Base-by-base conservation (phyloP, 352 stramenopile genomes). In the Pythium vanterpoolii region DNA sequence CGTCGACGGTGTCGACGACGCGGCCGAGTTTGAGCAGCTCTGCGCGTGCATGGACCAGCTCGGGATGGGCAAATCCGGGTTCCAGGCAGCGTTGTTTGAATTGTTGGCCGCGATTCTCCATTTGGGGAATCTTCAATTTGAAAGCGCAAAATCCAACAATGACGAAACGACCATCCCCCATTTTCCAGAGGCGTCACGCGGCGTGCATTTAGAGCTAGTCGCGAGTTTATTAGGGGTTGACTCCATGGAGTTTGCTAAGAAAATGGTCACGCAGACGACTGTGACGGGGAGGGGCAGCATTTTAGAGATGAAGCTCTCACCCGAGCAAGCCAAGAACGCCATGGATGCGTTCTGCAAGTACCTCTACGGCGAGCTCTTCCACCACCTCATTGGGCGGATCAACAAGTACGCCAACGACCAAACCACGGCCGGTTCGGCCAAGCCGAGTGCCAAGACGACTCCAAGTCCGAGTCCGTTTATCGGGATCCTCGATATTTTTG, bases 401-500 rank as follows among this genome's bases (percentile, higher is more conserved):
- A 94, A 94, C 34, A 69, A 79, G 8, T 86, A 76, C 40, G 80
- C 80, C 3, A 88, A 85, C 24, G 71, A 86, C 39, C 74, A 88
- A 33, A 83, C 77, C 3, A 26, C 71, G 46, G 18, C 59, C 47
- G 18, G 65, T 14, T 18, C 42, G 6, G 10, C 40, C 0, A 53
- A 53, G 23, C 50, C 4, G 26, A 47, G 13, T 1, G 31, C 40
- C 26, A 55, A 45, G 8, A n/a, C 14, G 18, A 27, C 23, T 1
- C 19, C 31, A 5, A 18, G 5, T 5, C 31, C 47, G 0, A 43
- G 52, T 7, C 56, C 75, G 1, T 93, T 92, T 23, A 95, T 96
- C 46, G 88, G 86, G 11, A 94, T 97, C 26, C 69, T 97, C 16
- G 89, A 97, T 62, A 97, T 97, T 40, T 97, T 97, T 61, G 89